These are phyloP conservation scores for Rubia occidens DNA, from an alignment of 305 asterid species.

Conservation along the genomic window DNA sequence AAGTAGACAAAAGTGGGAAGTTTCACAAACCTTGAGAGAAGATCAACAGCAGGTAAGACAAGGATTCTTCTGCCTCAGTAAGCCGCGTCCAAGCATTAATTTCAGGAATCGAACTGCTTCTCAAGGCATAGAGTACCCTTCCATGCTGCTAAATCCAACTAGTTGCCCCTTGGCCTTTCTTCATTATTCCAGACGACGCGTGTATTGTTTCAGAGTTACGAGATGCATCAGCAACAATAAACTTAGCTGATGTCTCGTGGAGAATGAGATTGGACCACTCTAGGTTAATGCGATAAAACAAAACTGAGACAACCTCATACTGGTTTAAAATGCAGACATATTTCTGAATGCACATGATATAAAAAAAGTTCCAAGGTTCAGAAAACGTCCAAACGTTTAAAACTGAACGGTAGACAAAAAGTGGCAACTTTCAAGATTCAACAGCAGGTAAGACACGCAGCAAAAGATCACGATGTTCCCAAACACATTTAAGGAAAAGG, in stretches of 20 bases:
- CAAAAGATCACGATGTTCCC: conserved; percentile 97
- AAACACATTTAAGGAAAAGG: conserved; percentile 25
- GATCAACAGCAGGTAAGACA: conserved; percentile 76
- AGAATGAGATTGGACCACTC: conserved; percentile 70
- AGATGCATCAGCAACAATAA: conserved; percentile 73
- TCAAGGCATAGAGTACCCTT: conserved; percentile 80
- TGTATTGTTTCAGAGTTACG: conserved; percentile 57
- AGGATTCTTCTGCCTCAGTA: conserved; percentile 61
- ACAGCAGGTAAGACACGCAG: conserved; percentile 73
- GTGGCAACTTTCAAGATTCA: conserved; percentile 41
- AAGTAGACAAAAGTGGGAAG: conserved; percentile 17
- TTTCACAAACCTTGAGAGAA: conserved; percentile 10
- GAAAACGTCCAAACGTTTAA: conserved; percentile 12
- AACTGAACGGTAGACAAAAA: conserved; percentile 19
- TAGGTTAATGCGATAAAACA: conserved; percentile 68
- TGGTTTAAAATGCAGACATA: conserved; percentile 59
- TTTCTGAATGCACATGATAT: conserved; percentile 42
- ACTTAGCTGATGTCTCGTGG: conserved; percentile 72
- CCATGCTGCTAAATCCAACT: conserved; percentile 93
- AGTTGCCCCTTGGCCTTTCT: conserved; percentile 75
- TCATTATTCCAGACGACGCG: conserved; percentile 55
- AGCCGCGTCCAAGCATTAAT: conserved; percentile 43
- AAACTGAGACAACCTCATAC: conserved; percentile 70
- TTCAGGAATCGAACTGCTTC: conserved; percentile 76
- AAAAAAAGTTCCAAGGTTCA: conserved; percentile 17